Evolutionary conservation across 805 yeast species (phyloP).

Genomic region (Yamadazyma olivae): DNA sequence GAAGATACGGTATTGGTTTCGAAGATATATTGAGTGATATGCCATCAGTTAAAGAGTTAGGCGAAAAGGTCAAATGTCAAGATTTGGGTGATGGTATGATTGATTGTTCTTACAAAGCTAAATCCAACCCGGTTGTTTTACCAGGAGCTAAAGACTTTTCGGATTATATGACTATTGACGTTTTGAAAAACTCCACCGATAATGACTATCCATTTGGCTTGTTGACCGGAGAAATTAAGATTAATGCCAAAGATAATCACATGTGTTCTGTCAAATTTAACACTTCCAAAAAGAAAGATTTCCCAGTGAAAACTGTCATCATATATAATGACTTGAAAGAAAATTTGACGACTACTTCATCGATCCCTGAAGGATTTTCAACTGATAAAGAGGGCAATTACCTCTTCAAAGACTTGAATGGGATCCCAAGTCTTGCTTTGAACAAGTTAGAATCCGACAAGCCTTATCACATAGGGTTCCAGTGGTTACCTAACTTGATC

Average conservation of each 20-base stretch:
- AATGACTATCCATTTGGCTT: slow-evolving; percentile 58
- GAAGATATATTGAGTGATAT: slow-evolving; percentile 50
- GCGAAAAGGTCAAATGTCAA: slow-evolving; percentile 31
- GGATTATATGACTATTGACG: slow-evolving; percentile 49
- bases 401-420: slow-evolving; percentile 51
- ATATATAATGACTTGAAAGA: slow-evolving; percentile 34
- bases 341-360: slow-evolving; percentile 9
- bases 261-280: slow-evolving; percentile 63
- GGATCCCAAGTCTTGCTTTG: slow-evolving; percentile 62
- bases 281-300: slow-evolving; percentile 22
- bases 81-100: slow-evolving; percentile 45
- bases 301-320: slow-evolving; percentile 66
- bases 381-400: slow-evolving; percentile 40
- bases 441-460: slow-evolving; percentile 64
- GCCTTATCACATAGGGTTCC: slow-evolving; percentile 59
- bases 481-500: slow-evolving; percentile 69
- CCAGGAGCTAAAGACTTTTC: slow-evolving; percentile 29
- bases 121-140: slow-evolving; percentile 40
- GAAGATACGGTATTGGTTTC: slow-evolving; percentile 48
- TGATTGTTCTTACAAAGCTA: slow-evolving; percentile 50
- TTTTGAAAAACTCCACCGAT: slow-evolving; percentile 48
- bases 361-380: slow-evolving; percentile 46
- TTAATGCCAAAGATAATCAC: slow-evolving; percentile 60
- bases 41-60: slow-evolving; percentile 54
- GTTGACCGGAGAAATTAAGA: slow-evolving; percentile 56